Base-by-base conservation (phyloP, 768 basidiomycete species). In the Psilocybe sp. region DNA sequence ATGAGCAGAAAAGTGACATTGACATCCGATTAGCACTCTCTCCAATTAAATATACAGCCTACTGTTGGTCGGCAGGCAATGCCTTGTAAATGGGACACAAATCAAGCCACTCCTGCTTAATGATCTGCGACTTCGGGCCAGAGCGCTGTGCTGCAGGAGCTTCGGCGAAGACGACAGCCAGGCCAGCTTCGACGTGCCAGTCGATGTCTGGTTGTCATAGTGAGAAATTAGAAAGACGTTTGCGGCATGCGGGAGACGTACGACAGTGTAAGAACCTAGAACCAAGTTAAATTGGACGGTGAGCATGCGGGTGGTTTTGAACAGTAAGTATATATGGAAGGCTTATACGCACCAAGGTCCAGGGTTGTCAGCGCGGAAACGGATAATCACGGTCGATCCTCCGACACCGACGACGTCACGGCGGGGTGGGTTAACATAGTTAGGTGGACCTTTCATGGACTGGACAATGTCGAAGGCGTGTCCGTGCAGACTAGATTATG, bases 101-200 rank as follows among this genome's bases (percentile, higher is more conserved):
- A 3, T 68, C 44, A 13, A 64, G 53, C 69, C 69, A 72, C 1
- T 42, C 49, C 31, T 59, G 62, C 53, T 63, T 64, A 38, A 64
- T 63, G 36, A 65, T 61, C 35, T 64, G 51, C 1, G 63, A 41
- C 20, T 56, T 39, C 6, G 60, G 60, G 8, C 66, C 63, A 8
- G 49, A 34, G 13, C 59, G 55, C 31, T 64, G 56, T 3, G 61
- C 69, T 2, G 57, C 57, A 28, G 58, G 54, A 1, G 65, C 66
- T 47, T 73, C 72, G 0, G 70, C 73, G 36, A 75, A 69, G 2
- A 74, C 70, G 10, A 73, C 53, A 5, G 73, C 73, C n/a, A 74
- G 64, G 5, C 74, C 74, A 2, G 57, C 58, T 41, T 44, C 55
- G 15, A 59, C 46, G 40, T 59, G 56, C 53, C 46, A 58, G 19